phyloP scores from a whole-genome alignment of 2,329 filamentous ascomycete species.

The Westerdykella sp. region DNA sequence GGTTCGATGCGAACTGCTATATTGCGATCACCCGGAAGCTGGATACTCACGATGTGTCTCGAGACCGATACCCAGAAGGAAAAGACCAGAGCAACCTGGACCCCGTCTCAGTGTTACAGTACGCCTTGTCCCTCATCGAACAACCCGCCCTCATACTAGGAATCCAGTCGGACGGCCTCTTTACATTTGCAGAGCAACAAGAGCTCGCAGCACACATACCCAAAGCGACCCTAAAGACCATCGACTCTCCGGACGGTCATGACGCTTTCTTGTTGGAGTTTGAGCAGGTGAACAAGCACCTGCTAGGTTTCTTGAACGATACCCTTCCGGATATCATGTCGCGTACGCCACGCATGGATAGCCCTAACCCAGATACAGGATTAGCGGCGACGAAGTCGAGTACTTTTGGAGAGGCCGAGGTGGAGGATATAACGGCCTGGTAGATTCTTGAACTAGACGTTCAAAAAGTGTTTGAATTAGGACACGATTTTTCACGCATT shows the following conservation, averaged over 20 bases:
- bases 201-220: constrained; percentile 80
- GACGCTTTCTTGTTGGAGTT: constrained; percentile 96
- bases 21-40: constrained; percentile 97
- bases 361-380: constrained; percentile 27
- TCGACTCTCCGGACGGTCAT: constrained; percentile 91
- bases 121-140: constrained; percentile 73
- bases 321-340: constrained; percentile 84
- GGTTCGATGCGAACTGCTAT: constrained; percentile 98
- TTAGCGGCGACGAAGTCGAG: constrained; percentile 73
- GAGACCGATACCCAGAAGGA: constrained; percentile 53
- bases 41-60: constrained; percentile 91
- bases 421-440: constrained; percentile 95
- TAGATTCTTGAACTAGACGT: constrained; percentile 38
- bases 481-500: neutral
- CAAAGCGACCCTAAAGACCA: constrained; percentile 70
- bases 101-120: constrained; percentile 51
- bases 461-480: constrained; percentile 12
- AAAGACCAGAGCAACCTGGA: constrained; percentile 36
- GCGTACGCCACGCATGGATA: constrained; percentile 41
- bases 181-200: constrained; percentile 94
- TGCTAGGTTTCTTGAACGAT: constrained; percentile 75
- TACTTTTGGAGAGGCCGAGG: constrained; percentile 91
- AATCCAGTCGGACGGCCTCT: constrained; percentile 91
- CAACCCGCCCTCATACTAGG: constrained; percentile 89
- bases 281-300: constrained; percentile 87